Percentiles rank a stretch among this genome's conserved stretches.
These are phyloP conservation scores for Botrytis hyacinthi DNA, from an alignment of 2,329 filamentous ascomycete genomes.

Conservation along the genomic window DNA sequence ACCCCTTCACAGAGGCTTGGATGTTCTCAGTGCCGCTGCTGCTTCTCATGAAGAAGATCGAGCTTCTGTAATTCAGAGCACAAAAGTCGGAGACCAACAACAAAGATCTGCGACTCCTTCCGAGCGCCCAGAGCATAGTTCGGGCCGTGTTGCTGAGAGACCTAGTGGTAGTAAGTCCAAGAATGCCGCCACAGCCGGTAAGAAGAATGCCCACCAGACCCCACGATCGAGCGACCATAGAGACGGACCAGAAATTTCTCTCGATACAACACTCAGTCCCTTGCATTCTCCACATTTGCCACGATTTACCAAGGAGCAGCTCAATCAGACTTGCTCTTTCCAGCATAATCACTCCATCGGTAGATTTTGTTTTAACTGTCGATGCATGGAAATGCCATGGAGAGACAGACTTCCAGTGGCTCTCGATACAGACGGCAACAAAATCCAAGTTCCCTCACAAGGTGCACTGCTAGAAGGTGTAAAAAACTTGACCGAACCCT, in stretches of 20 bases:
- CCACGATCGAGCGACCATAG: too few relatives aligned
- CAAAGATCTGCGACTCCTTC: background rate
- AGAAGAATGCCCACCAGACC: background rate
- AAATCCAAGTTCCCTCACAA: background rate
- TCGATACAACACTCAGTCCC: background rate
- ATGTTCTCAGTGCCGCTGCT: background rate
- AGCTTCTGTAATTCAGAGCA: background rate
- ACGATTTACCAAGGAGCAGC: too few relatives aligned
- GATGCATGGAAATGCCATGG: conserved; percentile 7
- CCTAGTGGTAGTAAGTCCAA: background rate
- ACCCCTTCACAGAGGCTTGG: background rate
- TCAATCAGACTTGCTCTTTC: background rate
- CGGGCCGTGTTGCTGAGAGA: accelerated
- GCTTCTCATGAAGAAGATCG: background rate
- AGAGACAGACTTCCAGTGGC: background rate
- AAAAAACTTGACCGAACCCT: background rate
- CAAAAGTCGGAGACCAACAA: background rate
- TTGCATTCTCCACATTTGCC: background rate
- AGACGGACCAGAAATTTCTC: background rate
- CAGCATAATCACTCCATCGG: background rate
- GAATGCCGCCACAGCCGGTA: accelerated
- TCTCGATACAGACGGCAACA: background rate
- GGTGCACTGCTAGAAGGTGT: conserved; percentile 3
- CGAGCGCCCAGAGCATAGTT: background rate
- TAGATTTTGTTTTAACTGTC: conserved; percentile 13